phyloP scores from a whole-genome alignment of 1,284 basidiomycete genomes.

The Lentinus polychrous region DNA sequence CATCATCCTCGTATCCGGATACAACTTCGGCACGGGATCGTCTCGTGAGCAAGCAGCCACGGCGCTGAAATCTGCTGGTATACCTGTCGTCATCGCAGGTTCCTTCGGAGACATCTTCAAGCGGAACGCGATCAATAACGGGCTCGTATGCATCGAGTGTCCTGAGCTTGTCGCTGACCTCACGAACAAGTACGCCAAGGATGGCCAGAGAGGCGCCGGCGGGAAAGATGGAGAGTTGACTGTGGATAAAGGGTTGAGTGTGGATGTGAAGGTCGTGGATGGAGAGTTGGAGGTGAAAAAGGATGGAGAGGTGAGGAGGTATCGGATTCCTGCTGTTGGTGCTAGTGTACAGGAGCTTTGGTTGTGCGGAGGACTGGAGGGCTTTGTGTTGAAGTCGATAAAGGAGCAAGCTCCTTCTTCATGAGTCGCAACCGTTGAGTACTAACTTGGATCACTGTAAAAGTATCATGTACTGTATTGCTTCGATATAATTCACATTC shows the following conservation, averaged over 20 bases:
- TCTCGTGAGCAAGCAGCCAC: constrained; percentile 99
- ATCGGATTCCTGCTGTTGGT: constrained; percentile 73
- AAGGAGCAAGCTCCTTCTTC: constrained; percentile 17
- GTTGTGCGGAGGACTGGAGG: constrained; percentile 77
- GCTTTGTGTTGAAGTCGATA: constrained; percentile 72
- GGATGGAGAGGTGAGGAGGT: constrained; percentile 45
- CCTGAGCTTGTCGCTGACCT: constrained; percentile 86
- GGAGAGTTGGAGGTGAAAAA: constrained; percentile 55
- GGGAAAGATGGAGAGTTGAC: constrained; percentile 77
- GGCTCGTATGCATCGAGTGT: constrained; percentile 90
- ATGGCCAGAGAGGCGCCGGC: constrained; percentile 70
- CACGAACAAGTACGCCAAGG: constrained; percentile 67
- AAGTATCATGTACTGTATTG: too few relatives aligned
- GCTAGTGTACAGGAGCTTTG: constrained; percentile 90
- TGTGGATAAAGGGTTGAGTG: constrained; percentile 60
- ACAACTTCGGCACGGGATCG: constrained; percentile 98
- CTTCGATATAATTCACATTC: too few relatives aligned
- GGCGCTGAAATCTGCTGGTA: constrained; percentile 89
- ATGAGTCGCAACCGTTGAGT: too few relatives aligned
- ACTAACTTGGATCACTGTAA: too few relatives aligned
- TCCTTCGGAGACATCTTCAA: constrained; percentile 99
- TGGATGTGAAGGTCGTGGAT: constrained; percentile 65
- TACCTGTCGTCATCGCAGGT: constrained; percentile 91
- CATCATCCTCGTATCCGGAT: constrained; percentile 85
- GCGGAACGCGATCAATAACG: constrained; percentile 98